Conservation (phyloP, 768 basidiomycete species). For the Kwoniella sp. region DNA sequence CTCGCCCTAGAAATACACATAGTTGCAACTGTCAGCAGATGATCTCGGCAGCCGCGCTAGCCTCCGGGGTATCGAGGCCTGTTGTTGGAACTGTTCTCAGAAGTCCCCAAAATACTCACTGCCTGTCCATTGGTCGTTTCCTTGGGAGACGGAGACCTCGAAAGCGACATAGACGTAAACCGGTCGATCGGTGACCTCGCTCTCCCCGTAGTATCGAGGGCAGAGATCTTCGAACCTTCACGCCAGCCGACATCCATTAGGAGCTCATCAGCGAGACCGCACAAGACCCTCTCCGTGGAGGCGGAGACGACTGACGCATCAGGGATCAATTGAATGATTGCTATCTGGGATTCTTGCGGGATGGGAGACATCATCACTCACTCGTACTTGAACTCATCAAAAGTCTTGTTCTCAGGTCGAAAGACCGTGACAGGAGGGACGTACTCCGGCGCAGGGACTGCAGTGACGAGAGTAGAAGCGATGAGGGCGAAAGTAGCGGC, state of each 20-base stretch:
- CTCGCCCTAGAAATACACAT: slow-evolving; percentile 3
- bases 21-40: too few species aligned
- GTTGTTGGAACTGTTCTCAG: not conserved
- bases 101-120: not conserved
- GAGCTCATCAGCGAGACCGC: not conserved
- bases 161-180: slow-evolving; percentile 9
- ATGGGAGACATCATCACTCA: too few species aligned
- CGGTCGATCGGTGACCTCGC: slow-evolving; percentile 13
- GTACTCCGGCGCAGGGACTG: not conserved
- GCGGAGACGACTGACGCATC: too few species aligned
- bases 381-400: slow-evolving; percentile 12
- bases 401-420: slow-evolving; percentile 16
- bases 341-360: too few species aligned
- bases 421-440: slow-evolving; percentile 6
- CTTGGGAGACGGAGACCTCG: slow-evolving; percentile 8
- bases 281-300: too few species aligned
- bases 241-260: not conserved
- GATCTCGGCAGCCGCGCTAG: too few species aligned
- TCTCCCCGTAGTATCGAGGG: slow-evolving; percentile 10
- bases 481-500: not conserved
- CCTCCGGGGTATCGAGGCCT: too few species aligned
- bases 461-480: not conserved
- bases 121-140: slow-evolving; percentile 2
- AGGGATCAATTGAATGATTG: too few species aligned
- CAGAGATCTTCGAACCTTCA: slow-evolving; percentile 10